Conservation (phyloP, 2,329 filamentous ascomycete species). For the Fusarium chlamydosporum region DNA sequence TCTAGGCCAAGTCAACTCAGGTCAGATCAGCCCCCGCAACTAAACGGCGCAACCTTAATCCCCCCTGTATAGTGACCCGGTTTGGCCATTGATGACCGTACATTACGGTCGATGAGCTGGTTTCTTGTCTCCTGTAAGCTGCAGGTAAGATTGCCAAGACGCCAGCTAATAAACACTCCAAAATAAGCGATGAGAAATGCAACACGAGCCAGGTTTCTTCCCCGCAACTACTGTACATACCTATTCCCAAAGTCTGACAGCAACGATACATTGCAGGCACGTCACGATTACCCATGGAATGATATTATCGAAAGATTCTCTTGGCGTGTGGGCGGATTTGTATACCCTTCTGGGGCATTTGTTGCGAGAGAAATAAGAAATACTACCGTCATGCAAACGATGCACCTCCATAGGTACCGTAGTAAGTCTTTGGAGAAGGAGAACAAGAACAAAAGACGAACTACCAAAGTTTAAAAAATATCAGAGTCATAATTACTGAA, state of each 20-base stretch:
- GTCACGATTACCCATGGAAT: conserved; percentile 40
- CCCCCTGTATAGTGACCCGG: background rate
- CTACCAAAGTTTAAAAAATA: conserved; percentile 32
- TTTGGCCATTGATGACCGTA: conserved; percentile 4
- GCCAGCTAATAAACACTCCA: background rate
- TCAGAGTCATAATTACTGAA: background rate
- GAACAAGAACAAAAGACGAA: background rate
- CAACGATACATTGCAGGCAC: background rate
- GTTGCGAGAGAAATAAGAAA: background rate
- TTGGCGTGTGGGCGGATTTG: conserved; percentile 17
- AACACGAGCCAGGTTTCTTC: conserved; percentile 6
- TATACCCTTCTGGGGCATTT: background rate
- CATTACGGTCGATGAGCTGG: background rate
- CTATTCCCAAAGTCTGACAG: background rate
- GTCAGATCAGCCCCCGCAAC: conserved; percentile 20
- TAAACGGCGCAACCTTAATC: conserved; percentile 19
- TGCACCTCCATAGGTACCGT: too few species aligned
- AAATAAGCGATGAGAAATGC: conserved; percentile 3
- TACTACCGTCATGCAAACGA: conserved; percentile 25
- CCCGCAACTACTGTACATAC: conserved; percentile 24
- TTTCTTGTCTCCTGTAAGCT: conserved; percentile 24
- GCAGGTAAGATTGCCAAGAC: conserved; percentile 26
- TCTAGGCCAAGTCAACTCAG: background rate
- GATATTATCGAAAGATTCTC: conserved; percentile 1
- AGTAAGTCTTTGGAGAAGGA: background rate